Evolutionary conservation across 2,329 filamentous ascomycete genomes (phyloP), one percentile per base, ranked within the genome.

Genomic region (Neodidymelliopsis sp.): DNA sequence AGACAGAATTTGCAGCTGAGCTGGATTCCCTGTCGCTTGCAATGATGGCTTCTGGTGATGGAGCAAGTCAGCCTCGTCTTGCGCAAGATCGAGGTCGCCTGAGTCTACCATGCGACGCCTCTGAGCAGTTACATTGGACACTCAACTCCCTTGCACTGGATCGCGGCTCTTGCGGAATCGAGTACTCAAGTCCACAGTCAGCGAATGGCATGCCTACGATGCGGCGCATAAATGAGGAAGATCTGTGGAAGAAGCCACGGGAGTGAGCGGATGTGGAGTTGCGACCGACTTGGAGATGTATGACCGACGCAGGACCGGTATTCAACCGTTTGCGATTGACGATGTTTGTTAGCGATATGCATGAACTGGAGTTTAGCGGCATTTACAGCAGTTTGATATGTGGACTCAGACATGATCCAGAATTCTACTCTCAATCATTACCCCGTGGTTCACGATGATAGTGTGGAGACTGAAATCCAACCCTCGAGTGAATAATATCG

Each of bases 71-170:
- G 1, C 52, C 30, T 8, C 38, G 35, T n/a, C 54, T 56, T 25
- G 35, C 49, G 2, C 52, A 54, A 12, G 18, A 45, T 37, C 64
- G 65, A 9, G 44, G 48, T 12, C 59, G 67, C 11, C 47, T 54
- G 9, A 69, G 56, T 30, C 33, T 72, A 18, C 66, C 67, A 8
- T 63, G 42, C 19, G 69, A 72, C 42, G 53, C 65, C 1, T 67
- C 68, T 8, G 67, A 72, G 54, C 67, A 71, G 34, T 56, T 72
- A 7, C 69, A 71, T 37, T 72, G 69, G 69, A 53, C 61, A 25
- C 57, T 72, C 13, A 67, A 67, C 13, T 61, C 66, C 6, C 60
- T 71, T 16, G 53, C 60, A 24, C 47, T 71, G 16, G 65, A 66
- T 27, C 65, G 68, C 3, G 67, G 68, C 12, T 64, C 67, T 15